A percentile compares a stretch with the other conserved stretches of the same genome.
phyloP scores from a whole-genome alignment of 495 filamentous ascomycete genomes.

The Stereocaulon alpinum region DNA sequence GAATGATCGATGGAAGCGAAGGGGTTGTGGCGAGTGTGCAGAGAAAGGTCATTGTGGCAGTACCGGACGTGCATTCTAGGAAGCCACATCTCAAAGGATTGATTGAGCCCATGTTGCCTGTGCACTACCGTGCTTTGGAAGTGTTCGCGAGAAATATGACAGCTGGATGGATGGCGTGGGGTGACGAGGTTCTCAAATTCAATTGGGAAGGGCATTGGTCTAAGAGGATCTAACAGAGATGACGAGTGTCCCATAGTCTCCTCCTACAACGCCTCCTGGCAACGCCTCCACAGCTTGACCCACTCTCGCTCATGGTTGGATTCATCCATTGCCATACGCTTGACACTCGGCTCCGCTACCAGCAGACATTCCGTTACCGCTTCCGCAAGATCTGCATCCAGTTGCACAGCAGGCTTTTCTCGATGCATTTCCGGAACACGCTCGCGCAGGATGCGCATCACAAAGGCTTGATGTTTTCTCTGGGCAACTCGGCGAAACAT shows the following conservation, averaged over 20 bases:
- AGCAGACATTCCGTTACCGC: slow-evolving; percentile 41
- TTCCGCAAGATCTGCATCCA: slow-evolving; percentile 32
- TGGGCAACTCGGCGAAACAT: slow-evolving; percentile 44
- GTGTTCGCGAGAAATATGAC: slow-evolving; percentile 83
- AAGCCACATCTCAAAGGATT: slow-evolving; percentile 64
- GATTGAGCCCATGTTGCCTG: slow-evolving; percentile 41
- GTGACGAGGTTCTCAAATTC: slow-evolving; percentile 75
- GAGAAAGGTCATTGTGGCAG: slow-evolving; percentile 58
- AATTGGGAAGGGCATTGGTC: slow-evolving; percentile 54
- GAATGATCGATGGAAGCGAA: slow-evolving; percentile 23
- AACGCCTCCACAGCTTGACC: slow-evolving; percentile 27
- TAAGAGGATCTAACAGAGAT: slow-evolving; percentile 4
- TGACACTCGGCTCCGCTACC: slow-evolving; percentile 41
- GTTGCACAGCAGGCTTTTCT: slow-evolving; percentile 43
- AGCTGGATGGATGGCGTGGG: slow-evolving; percentile 82
- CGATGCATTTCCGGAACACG: slow-evolving; percentile 47
- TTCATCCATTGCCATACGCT: slow-evolving; percentile 21
- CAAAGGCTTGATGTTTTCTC: slow-evolving; percentile 35
- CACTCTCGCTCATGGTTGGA: slow-evolving; percentile 19
- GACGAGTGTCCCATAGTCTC: background rate
- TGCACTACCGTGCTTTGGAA: slow-evolving; percentile 58
- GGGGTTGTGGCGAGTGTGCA: slow-evolving; percentile 20
- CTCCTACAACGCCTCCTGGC: slow-evolving; percentile 30
- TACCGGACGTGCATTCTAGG: slow-evolving; percentile 84
- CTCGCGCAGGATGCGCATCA: slow-evolving; percentile 39